These are phyloP conservation scores for Sporothrix curviconia DNA, from an alignment of 2,329 filamentous ascomycete genomes.

Conservation along the genomic window DNA sequence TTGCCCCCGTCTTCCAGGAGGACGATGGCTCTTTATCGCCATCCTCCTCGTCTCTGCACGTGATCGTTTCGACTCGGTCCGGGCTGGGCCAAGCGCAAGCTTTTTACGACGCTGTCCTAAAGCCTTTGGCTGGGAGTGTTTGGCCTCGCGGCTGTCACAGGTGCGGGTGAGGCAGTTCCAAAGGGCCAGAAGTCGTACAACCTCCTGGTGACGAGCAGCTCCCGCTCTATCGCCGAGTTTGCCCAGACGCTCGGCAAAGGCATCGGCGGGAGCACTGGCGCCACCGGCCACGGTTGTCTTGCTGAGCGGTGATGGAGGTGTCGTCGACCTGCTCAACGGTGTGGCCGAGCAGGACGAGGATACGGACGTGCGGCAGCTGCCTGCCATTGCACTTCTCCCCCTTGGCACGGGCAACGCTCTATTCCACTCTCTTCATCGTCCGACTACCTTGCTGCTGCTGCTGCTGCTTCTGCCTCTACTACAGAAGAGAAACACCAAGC, in stretches of 20 bases:
- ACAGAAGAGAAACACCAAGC: conserved; percentile 24
- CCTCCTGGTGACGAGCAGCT: conserved; percentile 57
- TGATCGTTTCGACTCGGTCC: conserved; percentile 62
- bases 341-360: conserved; percentile 22
- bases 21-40: neutral
- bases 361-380: conserved; percentile 22
- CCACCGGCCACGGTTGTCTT: conserved; percentile 53
- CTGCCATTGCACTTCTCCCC: conserved; percentile 49
- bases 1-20: conserved; percentile 30
- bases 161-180: neutral
- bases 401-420: conserved; percentile 61
- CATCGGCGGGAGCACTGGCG: conserved; percentile 12
- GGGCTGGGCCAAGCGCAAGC: conserved; percentile 51
- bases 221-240: conserved; percentile 59
- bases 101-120: conserved; percentile 51
- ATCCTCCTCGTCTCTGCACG: conserved; percentile 40
- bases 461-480: conserved; percentile 19
- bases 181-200: conserved; percentile 32
- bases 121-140: conserved; percentile 47
- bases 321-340: conserved; percentile 75
- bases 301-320: conserved; percentile 79
- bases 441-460: conserved; percentile 34
- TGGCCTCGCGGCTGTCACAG: conserved; percentile 28
- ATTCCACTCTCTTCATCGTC: conserved; percentile 58
- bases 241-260: conserved; percentile 34